Percentiles rank a stretch among this genome's conserved stretches.
phyloP scores from a whole-genome alignment of 192 early-diverging fungal species.

The Dimargaris cristalligena region DNA sequence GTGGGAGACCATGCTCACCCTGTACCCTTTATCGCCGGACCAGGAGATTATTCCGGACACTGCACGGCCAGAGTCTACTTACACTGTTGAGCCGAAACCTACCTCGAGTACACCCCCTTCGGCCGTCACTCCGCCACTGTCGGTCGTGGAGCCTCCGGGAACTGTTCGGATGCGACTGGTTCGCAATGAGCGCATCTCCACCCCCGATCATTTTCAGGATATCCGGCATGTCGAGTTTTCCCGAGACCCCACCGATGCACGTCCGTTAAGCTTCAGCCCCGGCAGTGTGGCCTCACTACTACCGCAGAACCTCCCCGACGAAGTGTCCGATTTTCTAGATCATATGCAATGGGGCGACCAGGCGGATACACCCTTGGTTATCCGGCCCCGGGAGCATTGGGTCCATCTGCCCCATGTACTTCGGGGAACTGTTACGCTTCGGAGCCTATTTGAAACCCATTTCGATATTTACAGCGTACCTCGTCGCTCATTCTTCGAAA shows the following conservation, averaged over 20 bases:
- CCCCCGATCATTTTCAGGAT: conserved; percentile 75
- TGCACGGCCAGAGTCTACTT: not conserved
- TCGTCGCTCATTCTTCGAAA: conserved; percentile 78
- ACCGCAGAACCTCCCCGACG: conserved; percentile 51
- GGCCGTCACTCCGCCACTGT: not conserved
- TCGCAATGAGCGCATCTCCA: conserved; percentile 54
- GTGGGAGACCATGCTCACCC: conserved; percentile 46
- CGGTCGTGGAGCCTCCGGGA: not conserved
- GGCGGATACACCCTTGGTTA: conserved; percentile 40
- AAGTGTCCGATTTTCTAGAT: conserved; percentile 50
- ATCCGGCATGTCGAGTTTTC: conserved; percentile 67
- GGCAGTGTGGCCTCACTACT: conserved; percentile 67
- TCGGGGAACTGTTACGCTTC: conserved; percentile 34
- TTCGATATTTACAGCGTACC: conserved; percentile 80
- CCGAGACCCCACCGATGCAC: conserved; percentile 15
- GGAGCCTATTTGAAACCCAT: conserved; percentile 51
- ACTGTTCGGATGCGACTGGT: conserved; percentile 21
- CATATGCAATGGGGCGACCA: conserved; percentile 48
- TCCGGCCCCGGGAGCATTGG: conserved; percentile 16
- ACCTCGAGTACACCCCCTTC: not conserved
- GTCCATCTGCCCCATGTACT: conserved; percentile 11
- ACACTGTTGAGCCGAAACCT: not conserved
- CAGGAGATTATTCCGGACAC: conserved; percentile 30
- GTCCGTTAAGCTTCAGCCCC: conserved; percentile 22
- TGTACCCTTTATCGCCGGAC: conserved; percentile 41